Base-by-base conservation (phyloP, 2,329 filamentous ascomycete species). In the Phoma sp. region DNA sequence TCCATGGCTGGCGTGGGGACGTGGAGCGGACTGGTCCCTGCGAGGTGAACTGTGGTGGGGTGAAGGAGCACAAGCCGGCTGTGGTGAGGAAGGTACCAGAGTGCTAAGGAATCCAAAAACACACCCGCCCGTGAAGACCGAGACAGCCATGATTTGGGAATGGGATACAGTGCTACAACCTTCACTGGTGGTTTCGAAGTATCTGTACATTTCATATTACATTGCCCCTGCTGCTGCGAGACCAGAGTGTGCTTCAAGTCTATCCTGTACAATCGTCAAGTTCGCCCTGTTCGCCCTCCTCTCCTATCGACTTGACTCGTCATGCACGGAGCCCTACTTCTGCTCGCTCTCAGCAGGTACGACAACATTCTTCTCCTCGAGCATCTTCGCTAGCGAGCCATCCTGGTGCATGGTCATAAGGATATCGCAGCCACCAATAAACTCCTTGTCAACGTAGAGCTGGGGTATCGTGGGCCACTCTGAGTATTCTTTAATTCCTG, bases 401-500 rank as follows among this genome's bases (percentile, higher is more conserved):
- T 91, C 96, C 78, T 97, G 91, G 80, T 98, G 93, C 95, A 99
- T 98, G 2, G 89, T 90, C 74, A 98, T 89, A 66, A 99, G 77
- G 61, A 99, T 99, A 76, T 99, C 95, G 74, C 93, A 97, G n/a
- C 95, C 95, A 49, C 95, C 95, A 39, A 99, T 83, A 74, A 99
- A 99, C 75, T 99, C 93, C 79, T 93, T 93, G 60, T 96, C 87
- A 45, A 99, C 83, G 77, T 98, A 99, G 15, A 99, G 83, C 77
- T 99, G 95, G 6, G 95, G 95, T 74, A 99, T 98, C 17, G 95
- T 99, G 12, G 95, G 95, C 95, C 95, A 99, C 74, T 98, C 95
- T 1, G 93, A 96, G 82, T 95, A 99, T 78, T 99, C 93, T 80
- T 99, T 99, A 80, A 99, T 96, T 46, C 95, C 93, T 93, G 62